Evolutionary conservation across 441 rosid species (phyloP).

Genomic region (Croton setiger): DNA sequence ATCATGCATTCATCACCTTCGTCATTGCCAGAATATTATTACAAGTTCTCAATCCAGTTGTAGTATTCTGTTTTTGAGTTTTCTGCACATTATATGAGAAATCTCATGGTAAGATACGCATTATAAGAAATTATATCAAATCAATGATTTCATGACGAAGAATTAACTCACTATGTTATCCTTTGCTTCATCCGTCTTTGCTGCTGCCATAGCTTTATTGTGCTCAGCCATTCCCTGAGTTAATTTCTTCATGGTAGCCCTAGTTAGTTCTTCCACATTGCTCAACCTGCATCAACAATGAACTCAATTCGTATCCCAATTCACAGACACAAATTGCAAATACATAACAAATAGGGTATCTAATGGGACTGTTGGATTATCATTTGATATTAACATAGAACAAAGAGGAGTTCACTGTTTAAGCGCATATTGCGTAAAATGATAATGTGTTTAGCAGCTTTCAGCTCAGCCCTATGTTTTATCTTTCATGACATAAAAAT

Average conservation of each 20-base stretch:
- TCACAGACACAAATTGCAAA: background rate
- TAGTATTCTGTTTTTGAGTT: slow-evolving; percentile 80
- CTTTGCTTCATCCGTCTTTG: slow-evolving; percentile 91
- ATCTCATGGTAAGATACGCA: slow-evolving; percentile 7
- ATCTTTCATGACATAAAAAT: background rate
- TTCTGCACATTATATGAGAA: slow-evolving; percentile 43
- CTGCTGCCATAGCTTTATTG: slow-evolving; percentile 89
- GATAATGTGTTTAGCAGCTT: background rate
- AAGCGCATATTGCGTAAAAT: background rate
- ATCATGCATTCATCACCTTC: slow-evolving; percentile 48
- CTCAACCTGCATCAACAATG: slow-evolving; percentile 52
- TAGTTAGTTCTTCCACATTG: slow-evolving; percentile 80
- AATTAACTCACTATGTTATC: slow-evolving; percentile 60
- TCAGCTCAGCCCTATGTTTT: background rate
- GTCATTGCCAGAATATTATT: slow-evolving; percentile 97
- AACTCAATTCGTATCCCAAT: background rate
- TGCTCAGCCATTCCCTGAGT: slow-evolving; percentile 97
- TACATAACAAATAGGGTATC: background rate
- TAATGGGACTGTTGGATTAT: background rate
- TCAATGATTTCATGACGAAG: background rate
- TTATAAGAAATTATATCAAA: slow-evolving; percentile 6
- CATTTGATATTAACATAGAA: background rate
- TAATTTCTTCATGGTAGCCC: slow-evolving; percentile 87
- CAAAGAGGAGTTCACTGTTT: background rate
- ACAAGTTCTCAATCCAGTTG: slow-evolving; percentile 88